These are phyloP conservation scores for Condylostoma magnum DNA, from an alignment of 169 alveolate genomes.

Conservation along the genomic window DNA sequence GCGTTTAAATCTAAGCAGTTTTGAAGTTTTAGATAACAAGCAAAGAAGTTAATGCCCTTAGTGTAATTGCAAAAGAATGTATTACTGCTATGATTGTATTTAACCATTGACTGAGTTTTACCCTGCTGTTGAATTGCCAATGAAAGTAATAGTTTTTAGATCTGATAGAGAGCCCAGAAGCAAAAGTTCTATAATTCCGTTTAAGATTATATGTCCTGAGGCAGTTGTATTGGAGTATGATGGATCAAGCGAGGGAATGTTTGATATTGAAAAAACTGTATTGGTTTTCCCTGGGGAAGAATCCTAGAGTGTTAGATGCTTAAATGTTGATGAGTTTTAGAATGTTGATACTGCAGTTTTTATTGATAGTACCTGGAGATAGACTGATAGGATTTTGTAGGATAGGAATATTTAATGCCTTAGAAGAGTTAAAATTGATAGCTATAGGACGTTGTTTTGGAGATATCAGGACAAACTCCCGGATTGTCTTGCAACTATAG, in stretches of 20 bases:
- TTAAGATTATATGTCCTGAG: slow-evolving; percentile 46
- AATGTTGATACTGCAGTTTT: slow-evolving; percentile 41
- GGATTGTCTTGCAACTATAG: slow-evolving; percentile 50
- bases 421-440: slow-evolving; percentile 39
- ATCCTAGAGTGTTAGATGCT: slow-evolving; percentile 22
- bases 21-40: background rate
- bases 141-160: slow-evolving; percentile 38
- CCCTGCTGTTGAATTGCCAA: slow-evolving; percentile 43
- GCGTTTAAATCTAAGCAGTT: too few relatives aligned
- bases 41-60: slow-evolving; percentile 42
- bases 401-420: slow-evolving; percentile 23
- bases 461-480: slow-evolving; percentile 45
- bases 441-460: slow-evolving; percentile 58
- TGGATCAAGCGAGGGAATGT: too few relatives aligned
- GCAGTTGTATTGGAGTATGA: slow-evolving; percentile 26
- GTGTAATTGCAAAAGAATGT: slow-evolving; percentile 40
- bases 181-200: slow-evolving; percentile 45
- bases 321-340: slow-evolving; percentile 41
- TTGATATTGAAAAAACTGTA: slow-evolving; percentile 31
- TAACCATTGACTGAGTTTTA: slow-evolving; percentile 29
- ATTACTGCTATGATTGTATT: slow-evolving; percentile 49
- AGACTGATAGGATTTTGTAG: slow-evolving; percentile 38
- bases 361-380: slow-evolving; percentile 60
- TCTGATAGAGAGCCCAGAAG: slow-evolving; percentile 51
- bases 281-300: slow-evolving; percentile 54